Percentiles rank a stretch among this genome's conserved stretches.
These are phyloP conservation scores for Dovyalis caffra DNA, from an alignment of 345 rosid genomes.

Conservation along the genomic window DNA sequence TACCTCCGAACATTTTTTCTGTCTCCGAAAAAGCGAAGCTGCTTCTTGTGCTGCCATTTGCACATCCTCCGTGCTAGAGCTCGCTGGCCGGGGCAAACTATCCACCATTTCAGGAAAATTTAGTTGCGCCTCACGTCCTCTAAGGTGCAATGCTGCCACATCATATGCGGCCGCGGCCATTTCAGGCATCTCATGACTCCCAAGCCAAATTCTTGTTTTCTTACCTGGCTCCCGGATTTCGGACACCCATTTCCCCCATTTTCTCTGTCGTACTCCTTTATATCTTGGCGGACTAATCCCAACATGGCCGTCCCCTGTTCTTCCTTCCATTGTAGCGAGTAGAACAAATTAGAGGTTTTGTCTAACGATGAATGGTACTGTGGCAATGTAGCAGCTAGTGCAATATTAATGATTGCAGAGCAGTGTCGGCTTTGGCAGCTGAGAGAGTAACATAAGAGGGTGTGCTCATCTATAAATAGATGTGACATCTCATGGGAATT, in stretches of 20 bases:
- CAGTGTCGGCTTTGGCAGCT: background rate
- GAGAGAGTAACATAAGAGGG: background rate
- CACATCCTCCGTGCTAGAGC: constrained; percentile 54
- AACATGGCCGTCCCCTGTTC: constrained; percentile 2
- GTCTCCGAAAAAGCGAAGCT: constrained; percentile 29
- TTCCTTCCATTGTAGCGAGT: constrained; percentile 1
- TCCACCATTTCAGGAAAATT: constrained; percentile 58
- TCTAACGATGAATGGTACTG: background rate
- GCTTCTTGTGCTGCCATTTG: constrained; percentile 72
- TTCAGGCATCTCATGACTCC: constrained; percentile 70
- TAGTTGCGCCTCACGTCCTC: constrained; percentile 52
- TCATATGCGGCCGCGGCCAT: constrained; percentile 94
- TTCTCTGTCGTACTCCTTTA: constrained; percentile 68
- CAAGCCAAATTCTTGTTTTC: constrained; percentile 80
- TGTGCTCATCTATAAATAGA: background rate
- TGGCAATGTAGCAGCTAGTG: background rate
- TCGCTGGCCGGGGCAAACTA: constrained; percentile 50
- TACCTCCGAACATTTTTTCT: constrained; percentile 15
- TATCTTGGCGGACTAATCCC: constrained; percentile 20
- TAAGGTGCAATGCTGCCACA: constrained; percentile 61
- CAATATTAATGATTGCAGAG: background rate
- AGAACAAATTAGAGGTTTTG: background rate
- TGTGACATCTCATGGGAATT: background rate
- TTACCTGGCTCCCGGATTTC: constrained; percentile 84
- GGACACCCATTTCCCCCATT: constrained; percentile 97